Evolutionary conservation across 177 flowering plant species (phyloP).

Genomic region (Telopea speciosissima): DNA sequence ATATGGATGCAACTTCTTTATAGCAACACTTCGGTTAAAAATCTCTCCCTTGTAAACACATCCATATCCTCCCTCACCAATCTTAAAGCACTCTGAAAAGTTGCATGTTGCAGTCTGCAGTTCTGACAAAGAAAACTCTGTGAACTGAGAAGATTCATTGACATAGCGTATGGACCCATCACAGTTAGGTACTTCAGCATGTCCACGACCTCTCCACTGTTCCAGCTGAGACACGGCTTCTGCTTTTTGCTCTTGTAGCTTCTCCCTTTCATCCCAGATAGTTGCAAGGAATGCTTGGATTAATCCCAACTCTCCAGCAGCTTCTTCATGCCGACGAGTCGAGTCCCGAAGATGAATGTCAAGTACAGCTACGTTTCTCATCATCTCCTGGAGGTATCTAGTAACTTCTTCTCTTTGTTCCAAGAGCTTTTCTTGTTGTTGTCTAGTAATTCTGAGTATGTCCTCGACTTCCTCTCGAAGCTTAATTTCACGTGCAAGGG

Average conservation of each 20-base stretch:
- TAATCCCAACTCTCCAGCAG: constrained; percentile 42
- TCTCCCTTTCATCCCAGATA: constrained; percentile 48
- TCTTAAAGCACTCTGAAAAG: constrained; percentile 71
- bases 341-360: constrained; percentile 53
- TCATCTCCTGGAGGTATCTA: constrained; percentile 41
- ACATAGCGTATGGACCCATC: constrained; percentile 20
- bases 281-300: constrained; percentile 50
- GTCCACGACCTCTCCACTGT: constrained; percentile 47
- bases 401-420: constrained; percentile 39
- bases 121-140: constrained; percentile 55
- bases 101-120: constrained; percentile 66
- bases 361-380: constrained; percentile 48
- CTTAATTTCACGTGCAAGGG: constrained; percentile 42
- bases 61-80: constrained; percentile 57
- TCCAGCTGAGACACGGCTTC: constrained; percentile 50
- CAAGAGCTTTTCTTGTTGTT: constrained; percentile 41
- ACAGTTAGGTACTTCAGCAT: constrained; percentile 23
- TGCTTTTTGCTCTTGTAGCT: constrained; percentile 40
- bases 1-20: constrained; percentile 57
- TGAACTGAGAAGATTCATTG: constrained; percentile 32
- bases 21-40: constrained; percentile 53
- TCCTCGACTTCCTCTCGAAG: constrained; percentile 56
- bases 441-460: constrained; percentile 27
- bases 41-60: constrained; percentile 81
- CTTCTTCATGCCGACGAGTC: constrained; percentile 41